Base-by-base conservation (phyloP, 768 basidiomycete genomes). In the Asterophora lycoperdoides region DNA sequence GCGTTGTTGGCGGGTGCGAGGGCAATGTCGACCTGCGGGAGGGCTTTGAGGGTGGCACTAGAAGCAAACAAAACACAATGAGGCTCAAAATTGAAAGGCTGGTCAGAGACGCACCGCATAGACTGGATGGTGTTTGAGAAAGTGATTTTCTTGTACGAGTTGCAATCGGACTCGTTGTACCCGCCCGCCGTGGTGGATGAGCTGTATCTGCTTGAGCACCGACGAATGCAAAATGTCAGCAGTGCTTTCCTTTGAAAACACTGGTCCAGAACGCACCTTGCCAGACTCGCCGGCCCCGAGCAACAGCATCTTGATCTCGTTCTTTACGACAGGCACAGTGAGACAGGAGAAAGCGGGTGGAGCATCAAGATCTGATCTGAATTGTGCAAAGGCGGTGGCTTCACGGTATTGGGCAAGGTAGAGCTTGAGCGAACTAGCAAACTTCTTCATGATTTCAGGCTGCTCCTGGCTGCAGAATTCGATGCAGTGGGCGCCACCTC, bases 201-300 rank as follows among this genome's bases (percentile, higher is more conserved):
- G 81, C 61, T 93, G 91, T 89, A 93, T 93, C 68, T 93, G 92
- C 71, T 91, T 93, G 51, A 93, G 51, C 9, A 66, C 64, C 15
- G 64, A 64, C 20, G 64, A 66, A 63, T 66, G 34, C 7, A 8
- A 10, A 13, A 23, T 23, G 23, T 23, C 6, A 23, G 17, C 17
- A 32, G 14, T 34, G 30, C 9, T 29, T 44, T 44, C 47, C 47
- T 41, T 40, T 35, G 28, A 34, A 10, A 40, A 14, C 3, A 3
- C 23, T 23, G 23, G 23, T 23, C 6, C 17, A 14, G 8, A 8
- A 68, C 74, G 11, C 40, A 87, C 87, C 80, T 97, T 96, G 60
- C 94, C 94, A 46, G 91, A 93, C 77, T 96, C 93, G 70, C 95
- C 93, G 51, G 95, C 93, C 49, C 95, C 95, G 20, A 98, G 76